Evolutionary conservation across 805 yeast species (phyloP), one percentile per base, ranked within the genome.

Genomic region (Kregervanrija pseudodelftensis): DNA sequence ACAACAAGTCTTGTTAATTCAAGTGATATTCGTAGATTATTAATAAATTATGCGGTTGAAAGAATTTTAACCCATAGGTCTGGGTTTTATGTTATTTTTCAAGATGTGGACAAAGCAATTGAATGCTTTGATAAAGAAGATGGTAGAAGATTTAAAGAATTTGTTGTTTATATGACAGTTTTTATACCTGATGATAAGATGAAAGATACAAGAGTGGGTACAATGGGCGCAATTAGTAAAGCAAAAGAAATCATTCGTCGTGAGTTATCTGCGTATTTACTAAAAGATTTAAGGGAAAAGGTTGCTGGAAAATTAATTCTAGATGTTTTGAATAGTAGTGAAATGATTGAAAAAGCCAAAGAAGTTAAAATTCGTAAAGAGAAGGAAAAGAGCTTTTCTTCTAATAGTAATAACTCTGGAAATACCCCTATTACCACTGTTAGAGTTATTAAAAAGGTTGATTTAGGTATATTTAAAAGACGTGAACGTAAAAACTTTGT

Each of bases 51-150:
- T 56, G 76, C 74, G 44, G 83, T 88, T 80, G 74, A 79, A 0
- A 68, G 85, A 44, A 77, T 87, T 2, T 58, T 83, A 40, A 70
- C 78, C 4, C 90, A 84, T 50, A 61, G 60, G 38, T 60, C 72
- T 1, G 96, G 96, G 0, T 82, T 82, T 52, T 87, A 74, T 53
- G 68, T 87, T 34, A 80, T 85, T 1, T 88, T 88, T 62, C 79
- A 79, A 52, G 69, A 74, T 13, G 61, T 72, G 11, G 63, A 63
- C 33, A 85, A 81, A 48, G 82, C 86, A 30, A 74, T 74, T 49
- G 61, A 69, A 31, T 83, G 87, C 51, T 82, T 73, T 54, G 67
- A 70, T 30, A 65, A 69, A 33, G 83, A 79, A 60, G 85, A 84
- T 61, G 85, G 86, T 0, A 60, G 68, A 15, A 64, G 66, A 30